phyloP scores from a whole-genome alignment of 306 rosid species.

The Hippophae rhamnoides region DNA sequence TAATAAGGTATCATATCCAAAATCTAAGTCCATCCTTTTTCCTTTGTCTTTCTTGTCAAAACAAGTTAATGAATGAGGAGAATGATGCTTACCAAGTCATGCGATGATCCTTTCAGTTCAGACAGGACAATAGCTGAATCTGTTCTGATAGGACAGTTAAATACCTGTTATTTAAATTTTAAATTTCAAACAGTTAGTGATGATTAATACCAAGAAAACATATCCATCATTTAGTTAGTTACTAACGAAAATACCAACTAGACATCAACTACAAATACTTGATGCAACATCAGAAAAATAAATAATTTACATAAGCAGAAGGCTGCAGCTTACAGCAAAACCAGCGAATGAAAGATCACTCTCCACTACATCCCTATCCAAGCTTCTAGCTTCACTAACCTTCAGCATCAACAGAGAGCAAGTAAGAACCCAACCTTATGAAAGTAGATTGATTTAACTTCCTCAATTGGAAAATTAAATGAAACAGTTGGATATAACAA shows the following conservation, averaged over 20 bases:
- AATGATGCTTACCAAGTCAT: conserved; percentile 67
- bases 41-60: no score
- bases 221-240: not conserved
- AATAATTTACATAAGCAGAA: not conserved
- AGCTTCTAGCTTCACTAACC: conserved; percentile 98
- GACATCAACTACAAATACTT: no score
- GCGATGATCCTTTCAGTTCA: conserved; percentile 79
- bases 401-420: conserved; percentile 33
- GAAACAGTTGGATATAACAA: not conserved
- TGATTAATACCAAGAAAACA: not conserved
- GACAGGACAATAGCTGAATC: conserved; percentile 79
- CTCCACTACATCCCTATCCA: conserved; percentile 94
- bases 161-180: conserved; percentile 48
- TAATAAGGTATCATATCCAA: no score
- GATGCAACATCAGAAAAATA: not conserved
- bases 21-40: no score
- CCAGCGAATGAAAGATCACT: conserved; percentile 81
- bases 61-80: not conserved
- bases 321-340: conserved; percentile 64
- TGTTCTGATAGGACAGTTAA: conserved; percentile 90
- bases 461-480: not conserved
- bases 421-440: conserved; percentile 16
- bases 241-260: no score
- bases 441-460: not conserved
- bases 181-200: conserved; percentile 18